Evolutionary conservation across 495 filamentous ascomycete genomes (phyloP), one percentile per base, ranked within the genome.

Genomic region (Articulospora tetracladia): DNA sequence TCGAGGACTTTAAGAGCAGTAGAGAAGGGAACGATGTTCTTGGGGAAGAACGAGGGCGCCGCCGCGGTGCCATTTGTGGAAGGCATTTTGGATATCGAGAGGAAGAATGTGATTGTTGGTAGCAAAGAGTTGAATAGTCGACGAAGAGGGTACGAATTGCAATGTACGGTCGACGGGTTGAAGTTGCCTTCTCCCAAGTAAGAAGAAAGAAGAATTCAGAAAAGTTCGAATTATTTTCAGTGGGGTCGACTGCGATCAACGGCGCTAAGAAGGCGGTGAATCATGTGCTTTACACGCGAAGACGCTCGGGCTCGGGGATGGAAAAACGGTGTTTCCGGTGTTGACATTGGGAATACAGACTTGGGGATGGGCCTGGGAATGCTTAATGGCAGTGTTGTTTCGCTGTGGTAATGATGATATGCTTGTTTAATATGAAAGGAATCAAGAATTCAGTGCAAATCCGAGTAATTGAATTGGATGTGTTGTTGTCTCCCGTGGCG

Each of bases 1-100:
- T 87, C 77, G 66, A 97, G 80, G 47, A 92, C 77, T 71, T 95
- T 86, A 54, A 93, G 70, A 57, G 95, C 95, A 64, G 77, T 85
- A 65, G 79, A 77, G 71, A 69, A 71, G 71, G 81, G 75, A 28
- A 82, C 72, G 58, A 74, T 60, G 55, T 77, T 69, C 59, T 74
- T 68, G 57, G 74, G 55, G 53, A 70, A 72, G 64, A 70, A 69
- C 47, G 39, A 34, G 12, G 58, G 19, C 23, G 36, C 28, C 3
- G 62, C 58, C 55, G 66, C 59, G 72, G 85, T 82, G 61, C 86
- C 86, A 73, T 91, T 88, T 61, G 82, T 77, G 68, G 86, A 80
- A 72, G 87, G 80, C 88, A 92, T 92, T 62, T 68, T 82, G 72
- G 72, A 39, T 67, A 62, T 52, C 22, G 60, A 57, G 64, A 47